Evolutionary conservation across 2,329 filamentous ascomycete species (phyloP), one percentile per base, ranked within the genome.

Genomic region (Kalaharituber pfeilii): DNA sequence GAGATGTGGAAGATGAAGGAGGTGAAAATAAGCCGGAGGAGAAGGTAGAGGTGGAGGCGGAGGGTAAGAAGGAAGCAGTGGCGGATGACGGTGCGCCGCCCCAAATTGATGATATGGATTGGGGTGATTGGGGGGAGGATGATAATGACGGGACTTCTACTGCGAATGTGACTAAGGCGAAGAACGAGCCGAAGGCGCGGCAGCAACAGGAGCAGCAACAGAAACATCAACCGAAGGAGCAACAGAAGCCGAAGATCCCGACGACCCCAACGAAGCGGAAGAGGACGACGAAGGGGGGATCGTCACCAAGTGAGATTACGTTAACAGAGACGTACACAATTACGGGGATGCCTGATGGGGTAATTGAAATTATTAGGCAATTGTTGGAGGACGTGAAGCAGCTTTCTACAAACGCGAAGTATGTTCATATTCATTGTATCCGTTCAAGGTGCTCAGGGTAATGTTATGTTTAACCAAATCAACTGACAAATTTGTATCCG

Each of bases 271-370:
- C 58, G n/a, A 55, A 60, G 28, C 49, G 29, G 60, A 56, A 51
- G 60, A 64, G 29, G 51, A 53, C 51, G 49, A 5, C 42, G 5
- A 25, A 15, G 3, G 15, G n/a, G 15, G 42, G 42, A 47, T 20
- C 42, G 2, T 8, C 33, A 50, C n/a, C 59, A 30, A 62, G 53
- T 53, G 83, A 91, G 65, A 70, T 96, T 56, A 83, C 84, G 0
- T 70, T 96, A 45, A 83, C 76, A 57, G 91, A 98, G 69, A 84
- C 77, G 1, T 98, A 94, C 67, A 84, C 81, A 56, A 84, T 94
- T 51, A 95, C 89, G 0, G 83, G 84, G 2, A 82, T 95, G 66
- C 89, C 91, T 0, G 81, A 86, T 57, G 78, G 81, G 3, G 79
- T 96, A 11, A 72, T 88, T 20, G 73, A 77, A 18, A 73, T 85